These are phyloP conservation scores for Phaeosphaeriaceae sp. DNA, from an alignment of 2,329 filamentous ascomycete species.

Conservation along the genomic window DNA sequence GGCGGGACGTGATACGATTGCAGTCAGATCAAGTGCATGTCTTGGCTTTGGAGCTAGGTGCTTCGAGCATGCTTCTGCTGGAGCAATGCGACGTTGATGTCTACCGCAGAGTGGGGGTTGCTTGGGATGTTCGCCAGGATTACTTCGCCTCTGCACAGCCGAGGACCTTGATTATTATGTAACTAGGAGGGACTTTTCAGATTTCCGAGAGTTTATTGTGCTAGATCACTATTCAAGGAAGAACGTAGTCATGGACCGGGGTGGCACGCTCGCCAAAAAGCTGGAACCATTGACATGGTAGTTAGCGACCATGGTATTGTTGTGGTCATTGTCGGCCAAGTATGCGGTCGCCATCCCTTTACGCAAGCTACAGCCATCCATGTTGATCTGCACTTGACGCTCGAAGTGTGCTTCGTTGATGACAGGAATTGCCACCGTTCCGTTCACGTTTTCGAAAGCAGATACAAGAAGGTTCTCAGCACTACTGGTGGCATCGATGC, in stretches of 20 bases:
- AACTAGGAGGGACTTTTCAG: too few relatives aligned
- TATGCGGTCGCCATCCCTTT: slow-evolving; percentile 5
- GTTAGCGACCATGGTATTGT: slow-evolving; percentile 10
- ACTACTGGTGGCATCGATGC: slow-evolving; percentile 37
- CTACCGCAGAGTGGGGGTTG: slow-evolving; percentile 9
- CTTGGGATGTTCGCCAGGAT: slow-evolving; percentile 13
- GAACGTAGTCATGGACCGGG: slow-evolving; percentile 9
- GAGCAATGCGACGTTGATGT: slow-evolving; percentile 3
- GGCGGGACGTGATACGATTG: slow-evolving; percentile 4
- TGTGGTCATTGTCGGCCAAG: slow-evolving; percentile 11
- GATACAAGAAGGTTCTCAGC: slow-evolving; percentile 29
- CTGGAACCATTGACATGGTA: not conserved
- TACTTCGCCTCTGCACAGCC: not conserved
- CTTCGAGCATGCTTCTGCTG: slow-evolving; percentile 7
- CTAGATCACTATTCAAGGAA: slow-evolving; percentile 6
- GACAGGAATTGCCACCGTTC: slow-evolving; percentile 35
- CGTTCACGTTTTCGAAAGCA: slow-evolving; percentile 36
- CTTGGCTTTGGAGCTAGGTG: slow-evolving; percentile 9
- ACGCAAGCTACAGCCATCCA: not conserved
- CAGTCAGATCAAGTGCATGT: slow-evolving; percentile 5
- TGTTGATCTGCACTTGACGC: slow-evolving; percentile 5
- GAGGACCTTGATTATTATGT: too few relatives aligned
- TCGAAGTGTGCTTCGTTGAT: slow-evolving; percentile 37
- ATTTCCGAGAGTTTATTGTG: too few relatives aligned
- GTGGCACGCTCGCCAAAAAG: slow-evolving; percentile 3